These are phyloP conservation scores for Stropharia rugosoannulata DNA, from an alignment of 768 basidiomycete species.

Conservation along the genomic window DNA sequence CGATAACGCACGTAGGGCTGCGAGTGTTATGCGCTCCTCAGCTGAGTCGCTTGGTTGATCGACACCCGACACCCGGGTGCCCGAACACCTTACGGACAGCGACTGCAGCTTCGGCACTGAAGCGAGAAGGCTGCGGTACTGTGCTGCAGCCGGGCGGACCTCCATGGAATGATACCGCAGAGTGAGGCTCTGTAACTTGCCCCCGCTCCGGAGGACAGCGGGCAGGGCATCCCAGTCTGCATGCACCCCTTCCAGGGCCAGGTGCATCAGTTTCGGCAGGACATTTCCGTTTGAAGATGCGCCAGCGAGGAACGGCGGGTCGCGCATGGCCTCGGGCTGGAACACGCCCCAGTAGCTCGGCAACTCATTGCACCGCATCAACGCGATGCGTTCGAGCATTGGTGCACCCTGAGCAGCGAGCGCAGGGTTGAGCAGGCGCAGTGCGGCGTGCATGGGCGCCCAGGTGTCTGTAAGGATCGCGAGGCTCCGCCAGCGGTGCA, in stretches of 20 bases:
- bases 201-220: constrained; percentile 22
- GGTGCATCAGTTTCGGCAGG: constrained; percentile 44
- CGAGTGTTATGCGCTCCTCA: constrained; percentile 33
- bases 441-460: constrained; percentile 56
- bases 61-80: constrained; percentile 29
- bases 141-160: constrained; percentile 49
- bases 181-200: constrained; percentile 33
- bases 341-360: constrained; percentile 44
- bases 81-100: constrained; percentile 50
- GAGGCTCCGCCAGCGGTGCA: constrained; percentile 52
- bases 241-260: constrained; percentile 58
- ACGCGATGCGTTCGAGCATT: constrained; percentile 45
- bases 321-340: constrained; percentile 37
- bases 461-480: constrained; percentile 55
- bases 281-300: constrained; percentile 18
- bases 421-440: constrained; percentile 40
- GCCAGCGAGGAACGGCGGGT: constrained; percentile 32
- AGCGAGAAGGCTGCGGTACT: constrained; percentile 43
- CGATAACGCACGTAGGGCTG: constrained; percentile 33
- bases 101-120: constrained; percentile 37
- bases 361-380: constrained; percentile 64
- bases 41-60: constrained; percentile 16
- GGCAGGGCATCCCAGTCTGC: constrained; percentile 49
- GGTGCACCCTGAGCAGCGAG: constrained; percentile 36
- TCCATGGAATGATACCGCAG: constrained; percentile 53